Percentiles rank a stretch among this genome's conserved stretches.
phyloP scores from a whole-genome alignment of 306 rosid species.

The Datisca glomerata region DNA sequence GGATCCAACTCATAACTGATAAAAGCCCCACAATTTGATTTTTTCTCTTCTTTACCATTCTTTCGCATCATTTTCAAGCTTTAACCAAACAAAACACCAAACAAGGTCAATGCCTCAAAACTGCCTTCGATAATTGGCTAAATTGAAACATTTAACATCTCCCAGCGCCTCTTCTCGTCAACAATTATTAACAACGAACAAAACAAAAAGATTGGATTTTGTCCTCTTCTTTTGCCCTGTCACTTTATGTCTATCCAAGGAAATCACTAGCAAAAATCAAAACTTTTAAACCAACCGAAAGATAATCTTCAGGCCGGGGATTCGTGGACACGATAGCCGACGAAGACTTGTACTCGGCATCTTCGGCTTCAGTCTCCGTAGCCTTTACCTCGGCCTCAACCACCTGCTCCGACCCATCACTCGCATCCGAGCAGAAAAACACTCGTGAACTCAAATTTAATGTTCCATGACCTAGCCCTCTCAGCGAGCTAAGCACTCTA shows the following conservation, averaged over 20 bases:
- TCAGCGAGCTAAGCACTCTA: constrained; percentile 36
- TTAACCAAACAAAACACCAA: neutral
- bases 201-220: neutral
- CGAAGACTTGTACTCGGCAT: constrained; percentile 35
- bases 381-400: constrained; percentile 41
- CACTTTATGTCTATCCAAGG: neutral
- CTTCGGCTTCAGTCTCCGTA: constrained; percentile 32
- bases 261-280: neutral
- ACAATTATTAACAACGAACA: neutral
- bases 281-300: constrained; percentile 51
- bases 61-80: neutral
- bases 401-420: constrained; percentile 45
- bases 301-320: constrained; percentile 91
- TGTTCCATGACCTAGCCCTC: constrained; percentile 21
- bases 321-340: constrained; percentile 74
- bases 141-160: too few species aligned
- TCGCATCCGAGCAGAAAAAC: constrained; percentile 72
- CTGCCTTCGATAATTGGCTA: too few species aligned
- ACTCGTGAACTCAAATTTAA: constrained; percentile 27
- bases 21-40: too few species aligned
- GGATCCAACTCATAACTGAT: too few species aligned
- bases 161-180: too few species aligned
- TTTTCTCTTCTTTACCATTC: neutral
- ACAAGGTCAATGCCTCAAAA: too few species aligned
- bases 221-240: neutral